A percentile compares a stretch with the other conserved stretches of the same genome.
These are phyloP conservation scores for Dittrichia graveolens DNA, from an alignment of 129 eudicot genomes.

Conservation along the genomic window DNA sequence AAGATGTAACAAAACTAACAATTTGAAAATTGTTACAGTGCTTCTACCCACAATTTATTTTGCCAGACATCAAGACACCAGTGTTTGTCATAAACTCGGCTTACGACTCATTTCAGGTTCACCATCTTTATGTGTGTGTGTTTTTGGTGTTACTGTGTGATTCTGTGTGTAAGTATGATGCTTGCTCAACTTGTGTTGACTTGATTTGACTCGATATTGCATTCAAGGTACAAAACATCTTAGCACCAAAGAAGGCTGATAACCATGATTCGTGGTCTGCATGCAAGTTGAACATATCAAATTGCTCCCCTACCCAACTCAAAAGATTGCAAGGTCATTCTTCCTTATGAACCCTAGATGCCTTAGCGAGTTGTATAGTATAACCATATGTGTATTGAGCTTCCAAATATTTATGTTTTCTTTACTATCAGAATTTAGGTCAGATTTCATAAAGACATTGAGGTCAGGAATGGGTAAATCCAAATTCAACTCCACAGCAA, in stretches of 20 bases:
- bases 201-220: background rate
- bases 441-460: constrained; percentile 39
- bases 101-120: constrained; percentile 51
- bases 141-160: constrained; percentile 10
- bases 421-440: constrained; percentile 39
- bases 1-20: constrained; percentile 1
- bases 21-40: constrained; percentile 33
- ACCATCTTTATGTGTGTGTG: constrained; percentile 22
- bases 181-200: background rate
- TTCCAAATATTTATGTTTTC: constrained; percentile 4
- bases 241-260: constrained; percentile 45
- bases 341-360: background rate
- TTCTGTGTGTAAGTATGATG: background rate
- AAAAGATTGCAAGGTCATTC: constrained; percentile 39
- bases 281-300: constrained; percentile 40
- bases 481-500: constrained; percentile 35
- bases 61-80: constrained; percentile 46
- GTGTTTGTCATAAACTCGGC: constrained; percentile 51
- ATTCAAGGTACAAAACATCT: constrained; percentile 44
- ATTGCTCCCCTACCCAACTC: constrained; percentile 40
- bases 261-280: constrained; percentile 32
- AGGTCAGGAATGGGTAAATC: constrained; percentile 36
- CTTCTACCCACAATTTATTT: constrained; percentile 46
- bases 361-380: constrained; percentile 1
- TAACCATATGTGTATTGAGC: background rate